phyloP scores from a whole-genome alignment of 116 monocot genomes.

The Posidonia oceanica region DNA sequence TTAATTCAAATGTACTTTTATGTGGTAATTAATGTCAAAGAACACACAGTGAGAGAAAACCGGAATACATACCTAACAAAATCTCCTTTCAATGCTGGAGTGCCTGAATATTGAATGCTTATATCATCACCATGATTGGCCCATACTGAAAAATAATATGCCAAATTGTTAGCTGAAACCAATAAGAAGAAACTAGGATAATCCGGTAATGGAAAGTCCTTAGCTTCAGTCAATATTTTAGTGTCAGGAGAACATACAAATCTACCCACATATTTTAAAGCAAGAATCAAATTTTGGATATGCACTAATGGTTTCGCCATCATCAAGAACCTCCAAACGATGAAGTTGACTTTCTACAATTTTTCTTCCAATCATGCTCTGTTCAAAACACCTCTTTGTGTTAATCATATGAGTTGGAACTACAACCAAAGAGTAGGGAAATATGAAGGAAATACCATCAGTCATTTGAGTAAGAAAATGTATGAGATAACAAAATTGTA shows the following conservation, averaged over 20 bases:
- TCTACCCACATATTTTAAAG: slow-evolving; percentile 69
- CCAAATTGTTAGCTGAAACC: not conserved
- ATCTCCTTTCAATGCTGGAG: slow-evolving; percentile 98
- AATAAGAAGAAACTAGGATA: not conserved
- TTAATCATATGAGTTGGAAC: not conserved
- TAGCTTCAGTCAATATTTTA: not conserved
- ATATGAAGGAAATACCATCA: too few species aligned
- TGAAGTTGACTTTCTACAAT: slow-evolving; percentile 69
- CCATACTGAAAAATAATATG: slow-evolving; percentile 55
- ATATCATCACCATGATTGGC: slow-evolving; percentile 99
- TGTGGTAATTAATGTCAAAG: not conserved
- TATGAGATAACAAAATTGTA: too few species aligned
- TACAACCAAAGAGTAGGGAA: too few species aligned
- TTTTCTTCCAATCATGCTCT: slow-evolving; percentile 93
- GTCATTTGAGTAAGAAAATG: too few species aligned
- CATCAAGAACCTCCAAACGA: slow-evolving; percentile 35
- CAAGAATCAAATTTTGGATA: slow-evolving; percentile 53
- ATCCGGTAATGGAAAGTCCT: too few species aligned
- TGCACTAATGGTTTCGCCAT: slow-evolving; percentile 31
- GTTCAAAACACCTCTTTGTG: not conserved
- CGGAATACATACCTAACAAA: slow-evolving; percentile 65
- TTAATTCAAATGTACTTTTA: too few species aligned
- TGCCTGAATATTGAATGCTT: slow-evolving; percentile 98
- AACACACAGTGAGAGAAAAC: not conserved
- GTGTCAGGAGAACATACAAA: slow-evolving; percentile 6